phyloP scores from a whole-genome alignment of 2,329 filamentous ascomycete genomes.

The Phialocephala subalpina region DNA sequence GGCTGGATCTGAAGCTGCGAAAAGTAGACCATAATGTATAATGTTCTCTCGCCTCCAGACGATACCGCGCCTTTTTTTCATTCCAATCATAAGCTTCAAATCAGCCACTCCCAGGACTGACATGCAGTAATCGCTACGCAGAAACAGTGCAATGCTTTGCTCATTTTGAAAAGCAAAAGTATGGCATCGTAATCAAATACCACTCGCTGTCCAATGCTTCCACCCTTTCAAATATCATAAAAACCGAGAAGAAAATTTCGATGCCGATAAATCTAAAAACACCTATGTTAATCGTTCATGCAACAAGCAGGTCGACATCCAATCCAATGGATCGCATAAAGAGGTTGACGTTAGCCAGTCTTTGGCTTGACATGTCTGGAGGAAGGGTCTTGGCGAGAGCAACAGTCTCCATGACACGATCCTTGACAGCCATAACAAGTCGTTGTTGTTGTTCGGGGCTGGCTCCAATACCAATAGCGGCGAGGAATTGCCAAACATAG shows the following conservation, averaged over 20 bases:
- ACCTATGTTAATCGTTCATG: conserved; percentile 33
- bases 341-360: conserved; percentile 91
- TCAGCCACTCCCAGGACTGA: conserved; percentile 23
- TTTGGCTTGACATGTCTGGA: conserved; percentile 81
- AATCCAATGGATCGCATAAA: conserved; percentile 99
- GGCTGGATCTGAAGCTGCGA: background rate
- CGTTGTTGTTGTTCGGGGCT: conserved; percentile 95
- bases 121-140: conserved; percentile 33
- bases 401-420: conserved; percentile 96
- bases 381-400: conserved; percentile 88
- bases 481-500: conserved; percentile 98
- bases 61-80: conserved; percentile 12
- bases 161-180: conserved; percentile 31
- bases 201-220: conserved; percentile 28
- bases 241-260: conserved; percentile 31
- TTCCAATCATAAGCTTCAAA: conserved; percentile 28
- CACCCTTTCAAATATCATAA: conserved; percentile 30
- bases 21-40: conserved; percentile 20
- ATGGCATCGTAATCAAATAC: conserved; percentile 34
- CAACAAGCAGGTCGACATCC: conserved; percentile 77
- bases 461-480: conserved; percentile 92
- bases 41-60: conserved; percentile 9
- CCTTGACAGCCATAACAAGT: conserved; percentile 94
- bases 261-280: conserved; percentile 34
- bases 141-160: conserved; percentile 34